Evolutionary conservation across 176 grass and related monocot genomes (phyloP).

Genomic region (Aegilops longissima): DNA sequence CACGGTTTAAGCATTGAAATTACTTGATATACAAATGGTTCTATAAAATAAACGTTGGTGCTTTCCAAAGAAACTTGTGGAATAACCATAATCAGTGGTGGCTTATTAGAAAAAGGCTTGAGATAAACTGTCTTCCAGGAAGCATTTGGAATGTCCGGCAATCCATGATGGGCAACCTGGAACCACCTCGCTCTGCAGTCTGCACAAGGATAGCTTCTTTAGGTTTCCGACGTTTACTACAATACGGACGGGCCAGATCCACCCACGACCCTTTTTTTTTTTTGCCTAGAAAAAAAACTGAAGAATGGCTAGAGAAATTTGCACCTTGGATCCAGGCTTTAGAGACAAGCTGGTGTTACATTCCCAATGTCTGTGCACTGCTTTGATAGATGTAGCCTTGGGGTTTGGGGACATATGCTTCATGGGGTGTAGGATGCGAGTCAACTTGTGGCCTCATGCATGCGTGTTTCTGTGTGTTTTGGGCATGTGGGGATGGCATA

Average conservation of each 20-base stretch:
- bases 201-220: background rate
- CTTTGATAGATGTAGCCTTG: conserved; percentile 47
- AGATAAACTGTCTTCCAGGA: no score
- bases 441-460: conserved; percentile 46
- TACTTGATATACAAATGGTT: background rate
- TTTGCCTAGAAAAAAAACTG: background rate
- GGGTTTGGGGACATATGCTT: conserved; percentile 49
- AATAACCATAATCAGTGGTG: no score
- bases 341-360: conserved; percentile 28
- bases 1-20: no score
- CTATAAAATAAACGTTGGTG: background rate
- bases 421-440: conserved; percentile 28
- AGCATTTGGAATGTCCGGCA: background rate
- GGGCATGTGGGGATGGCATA: conserved; percentile 66
- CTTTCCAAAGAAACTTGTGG: no score
- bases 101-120: no score
- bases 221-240: background rate
- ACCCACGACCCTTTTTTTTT: background rate
- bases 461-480: conserved; percentile 49
- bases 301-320: background rate
- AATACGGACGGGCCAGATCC: background rate
- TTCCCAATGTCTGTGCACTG: conserved; percentile 47
- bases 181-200: no score
- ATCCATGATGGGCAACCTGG: background rate
- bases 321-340: background rate